Conservation (phyloP, 306 rosid species). For the Citrullus mucosospermus region DNA sequence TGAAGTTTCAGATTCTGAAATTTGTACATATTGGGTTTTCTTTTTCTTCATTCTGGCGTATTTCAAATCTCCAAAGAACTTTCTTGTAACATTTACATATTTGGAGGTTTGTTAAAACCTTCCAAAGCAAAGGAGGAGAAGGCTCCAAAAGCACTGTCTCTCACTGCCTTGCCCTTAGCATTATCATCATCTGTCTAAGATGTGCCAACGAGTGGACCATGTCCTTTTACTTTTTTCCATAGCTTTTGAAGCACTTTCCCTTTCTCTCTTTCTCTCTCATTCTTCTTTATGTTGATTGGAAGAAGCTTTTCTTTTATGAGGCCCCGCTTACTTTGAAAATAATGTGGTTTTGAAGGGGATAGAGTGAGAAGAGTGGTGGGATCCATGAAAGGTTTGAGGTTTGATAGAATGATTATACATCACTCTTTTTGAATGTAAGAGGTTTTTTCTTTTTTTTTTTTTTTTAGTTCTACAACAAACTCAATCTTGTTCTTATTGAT, state of each 20-base stretch:
- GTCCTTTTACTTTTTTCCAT: conserved; percentile 20
- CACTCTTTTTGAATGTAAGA: conserved; percentile 6
- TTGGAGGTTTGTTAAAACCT: not conserved
- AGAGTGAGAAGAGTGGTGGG: conserved; percentile 32
- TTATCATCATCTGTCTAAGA: conserved; percentile 9
- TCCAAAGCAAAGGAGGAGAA: not conserved
- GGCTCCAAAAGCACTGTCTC: conserved; percentile 3
- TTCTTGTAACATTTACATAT: not conserved
- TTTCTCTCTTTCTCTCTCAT: not conserved
- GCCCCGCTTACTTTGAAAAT: not conserved
- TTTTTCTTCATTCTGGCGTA: not conserved
- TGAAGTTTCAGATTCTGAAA: not conserved
- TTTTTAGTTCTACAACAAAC: too few species aligned
- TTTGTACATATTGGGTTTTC: not conserved
- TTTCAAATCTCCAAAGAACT: not conserved
- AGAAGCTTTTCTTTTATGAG: conserved; percentile 1
- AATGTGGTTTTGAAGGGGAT: not conserved
- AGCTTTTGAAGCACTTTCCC: conserved; percentile 26
- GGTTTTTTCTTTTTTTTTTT: not conserved
- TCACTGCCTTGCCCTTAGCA: conserved; percentile 13
- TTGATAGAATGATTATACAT: not conserved
- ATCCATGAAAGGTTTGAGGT: conserved; percentile 24
- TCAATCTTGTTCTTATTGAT: too few species aligned
- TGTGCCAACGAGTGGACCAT: conserved; percentile 18
- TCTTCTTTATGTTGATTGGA: not conserved